A percentile compares a stretch with the other conserved stretches of the same genome.
Evolutionary conservation across 768 basidiomycete species (phyloP).

Genomic region (Obba rivulosa): DNA sequence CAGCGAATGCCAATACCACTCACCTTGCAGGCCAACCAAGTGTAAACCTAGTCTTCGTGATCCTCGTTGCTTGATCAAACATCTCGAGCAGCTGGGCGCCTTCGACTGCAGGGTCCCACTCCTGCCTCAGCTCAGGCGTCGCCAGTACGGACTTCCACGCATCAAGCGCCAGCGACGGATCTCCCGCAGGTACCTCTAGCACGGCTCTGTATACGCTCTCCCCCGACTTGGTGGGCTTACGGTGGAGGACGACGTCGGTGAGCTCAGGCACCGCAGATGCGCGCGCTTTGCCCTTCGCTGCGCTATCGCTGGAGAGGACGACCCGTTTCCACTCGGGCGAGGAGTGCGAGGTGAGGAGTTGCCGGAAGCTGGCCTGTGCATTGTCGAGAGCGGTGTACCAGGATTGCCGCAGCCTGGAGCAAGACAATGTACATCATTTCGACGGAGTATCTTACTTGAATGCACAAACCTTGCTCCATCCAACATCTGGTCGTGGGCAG

Average conservation of each 20-base stretch:
- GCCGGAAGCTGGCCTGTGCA: slow-evolving; percentile 74
- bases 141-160: slow-evolving; percentile 76
- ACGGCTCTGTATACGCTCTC: slow-evolving; percentile 79
- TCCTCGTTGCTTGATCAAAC: slow-evolving; percentile 79
- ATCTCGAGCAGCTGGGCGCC: slow-evolving; percentile 77
- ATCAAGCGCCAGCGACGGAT: slow-evolving; percentile 57
- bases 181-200: slow-evolving; percentile 67
- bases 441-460: too few species aligned
- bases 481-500: too few species aligned
- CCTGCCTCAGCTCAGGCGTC: slow-evolving; percentile 82
- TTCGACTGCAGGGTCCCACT: slow-evolving; percentile 95
- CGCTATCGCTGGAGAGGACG: slow-evolving; percentile 35
- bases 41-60: slow-evolving; percentile 86
- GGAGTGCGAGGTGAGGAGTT: slow-evolving; percentile 65
- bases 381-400: slow-evolving; percentile 74
- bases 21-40: slow-evolving; percentile 97
- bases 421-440: not conserved
- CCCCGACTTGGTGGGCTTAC: slow-evolving; percentile 60
- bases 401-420: slow-evolving; percentile 65
- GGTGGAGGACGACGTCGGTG: slow-evolving; percentile 73
- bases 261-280: slow-evolving; percentile 50
- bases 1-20: slow-evolving; percentile 25
- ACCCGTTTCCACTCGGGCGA: slow-evolving; percentile 82
- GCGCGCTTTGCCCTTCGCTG: slow-evolving; percentile 60
- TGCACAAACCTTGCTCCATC: too few species aligned